A percentile compares a stretch with the other conserved stretches of the same genome.
These are phyloP conservation scores for Ustilago bromivora DNA, from an alignment of 1,284 basidiomycete genomes.

Conservation along the genomic window DNA sequence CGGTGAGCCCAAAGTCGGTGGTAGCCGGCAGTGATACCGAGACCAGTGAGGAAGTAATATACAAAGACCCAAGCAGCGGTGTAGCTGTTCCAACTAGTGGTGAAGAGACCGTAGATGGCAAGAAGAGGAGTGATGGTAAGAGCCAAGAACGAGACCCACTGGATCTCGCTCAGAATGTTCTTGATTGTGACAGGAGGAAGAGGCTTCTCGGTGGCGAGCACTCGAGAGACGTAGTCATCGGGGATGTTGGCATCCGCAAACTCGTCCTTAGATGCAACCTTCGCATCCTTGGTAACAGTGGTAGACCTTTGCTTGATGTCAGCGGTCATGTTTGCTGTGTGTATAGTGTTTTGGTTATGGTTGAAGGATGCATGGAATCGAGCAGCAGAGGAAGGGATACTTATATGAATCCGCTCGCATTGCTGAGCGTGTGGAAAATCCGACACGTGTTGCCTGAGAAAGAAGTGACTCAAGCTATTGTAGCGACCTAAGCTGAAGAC, in stretches of 20 bases:
- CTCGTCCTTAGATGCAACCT: constrained; percentile 54
- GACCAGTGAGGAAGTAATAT: constrained; percentile 68
- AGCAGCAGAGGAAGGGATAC: neutral
- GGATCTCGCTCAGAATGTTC: constrained; percentile 66
- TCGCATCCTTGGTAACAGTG: constrained; percentile 40
- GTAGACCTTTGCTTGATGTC: constrained; percentile 51
- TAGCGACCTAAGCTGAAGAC: neutral
- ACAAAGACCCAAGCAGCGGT: constrained; percentile 57
- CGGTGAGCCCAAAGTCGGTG: constrained; percentile 69
- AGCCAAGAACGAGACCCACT: constrained; percentile 67
- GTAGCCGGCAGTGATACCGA: constrained; percentile 68
- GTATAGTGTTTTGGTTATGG: neutral
- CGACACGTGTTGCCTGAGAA: neutral
- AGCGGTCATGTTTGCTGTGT: constrained; percentile 31
- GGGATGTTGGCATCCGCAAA: constrained; percentile 62
- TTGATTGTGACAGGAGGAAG: constrained; percentile 63
- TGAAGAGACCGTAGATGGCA: constrained; percentile 63
- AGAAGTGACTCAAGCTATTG: neutral
- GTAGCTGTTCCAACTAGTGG: constrained; percentile 52
- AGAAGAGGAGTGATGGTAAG: constrained; percentile 63
- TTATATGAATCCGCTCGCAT: constrained; percentile 8
- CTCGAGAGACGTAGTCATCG: constrained; percentile 63
- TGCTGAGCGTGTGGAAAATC: constrained; percentile 3
- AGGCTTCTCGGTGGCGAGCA: constrained; percentile 56
- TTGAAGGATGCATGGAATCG: neutral